Percentiles rank a stretch among this genome's conserved stretches.
These are phyloP conservation scores for Hypocrella siamensis DNA, from an alignment of 2,329 filamentous ascomycete species.

Conservation along the genomic window DNA sequence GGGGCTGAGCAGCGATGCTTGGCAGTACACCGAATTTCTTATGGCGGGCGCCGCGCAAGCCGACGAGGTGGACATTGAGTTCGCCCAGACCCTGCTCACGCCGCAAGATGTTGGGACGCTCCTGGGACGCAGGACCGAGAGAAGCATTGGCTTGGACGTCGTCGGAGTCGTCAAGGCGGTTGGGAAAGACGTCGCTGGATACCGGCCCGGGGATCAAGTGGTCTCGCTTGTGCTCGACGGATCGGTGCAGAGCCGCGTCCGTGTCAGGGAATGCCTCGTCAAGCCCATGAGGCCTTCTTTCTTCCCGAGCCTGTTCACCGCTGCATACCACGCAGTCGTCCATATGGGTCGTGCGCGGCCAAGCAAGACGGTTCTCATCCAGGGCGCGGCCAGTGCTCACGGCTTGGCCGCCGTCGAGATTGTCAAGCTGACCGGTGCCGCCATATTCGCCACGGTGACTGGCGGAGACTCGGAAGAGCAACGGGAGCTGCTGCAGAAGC, in stretches of 20 bases:
- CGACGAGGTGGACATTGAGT: conserved; percentile 24
- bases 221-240: conserved; percentile 19
- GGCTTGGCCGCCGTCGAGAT: conserved; percentile 28
- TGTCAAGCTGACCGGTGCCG: conserved; percentile 18
- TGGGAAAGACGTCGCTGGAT: conserved; percentile 15
- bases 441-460: conserved; percentile 25
- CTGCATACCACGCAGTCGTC: conserved; percentile 26
- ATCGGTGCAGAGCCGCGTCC: conserved; percentile 18
- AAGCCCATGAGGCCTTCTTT: conserved; percentile 11
- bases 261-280: conserved; percentile 20
- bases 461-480: conserved; percentile 16
- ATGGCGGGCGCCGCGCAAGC: conserved; percentile 8
- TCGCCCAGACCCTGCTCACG: conserved; percentile 18
- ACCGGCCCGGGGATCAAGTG: conserved; percentile 25
- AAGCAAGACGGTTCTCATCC: conserved; percentile 23
- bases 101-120: conserved; percentile 20
- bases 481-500: conserved; percentile 16
- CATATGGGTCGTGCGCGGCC: conserved; percentile 12
- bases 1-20: conserved; percentile 10
- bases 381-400: conserved; percentile 24
- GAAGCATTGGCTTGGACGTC: conserved; percentile 24
- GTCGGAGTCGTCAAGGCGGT: conserved; percentile 18
- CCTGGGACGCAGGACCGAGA: conserved; percentile 15
- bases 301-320: conserved; percentile 21
- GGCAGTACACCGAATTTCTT: conserved; percentile 10